phyloP scores from a whole-genome alignment of 495 filamentous ascomycete species.

The Xylaria castorea region DNA sequence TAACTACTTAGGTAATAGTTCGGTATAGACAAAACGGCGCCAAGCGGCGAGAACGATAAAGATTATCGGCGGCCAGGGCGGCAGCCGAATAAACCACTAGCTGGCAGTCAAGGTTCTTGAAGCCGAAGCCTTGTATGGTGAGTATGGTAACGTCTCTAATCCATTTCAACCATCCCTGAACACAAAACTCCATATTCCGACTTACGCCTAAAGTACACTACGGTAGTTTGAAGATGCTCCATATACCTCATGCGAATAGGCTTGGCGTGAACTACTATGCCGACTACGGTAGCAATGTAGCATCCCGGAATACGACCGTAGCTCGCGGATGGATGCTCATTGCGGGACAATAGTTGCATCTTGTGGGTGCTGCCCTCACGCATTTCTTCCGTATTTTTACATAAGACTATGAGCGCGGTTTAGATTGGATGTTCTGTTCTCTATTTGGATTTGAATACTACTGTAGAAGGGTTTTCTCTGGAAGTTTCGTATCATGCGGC shows the following conservation, averaged over 20 bases:
- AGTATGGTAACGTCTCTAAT: neutral
- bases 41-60: neutral
- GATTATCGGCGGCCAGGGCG: neutral
- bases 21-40: neutral
- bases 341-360: neutral
- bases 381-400: neutral
- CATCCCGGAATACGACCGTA: conserved; percentile 20
- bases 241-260: neutral
- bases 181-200: neutral
- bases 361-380: neutral
- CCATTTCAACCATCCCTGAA: neutral
- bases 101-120: neutral
- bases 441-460: neutral
- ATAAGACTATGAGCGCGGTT: neutral
- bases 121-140: neutral
- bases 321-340: conserved; percentile 7
- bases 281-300: conserved; percentile 4
- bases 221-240: neutral
- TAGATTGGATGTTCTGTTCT: neutral
- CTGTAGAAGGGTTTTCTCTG: neutral
- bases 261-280: conserved; percentile 14
- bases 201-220: conserved; percentile 6
- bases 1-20: neutral
- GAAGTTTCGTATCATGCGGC: conserved; percentile 14
- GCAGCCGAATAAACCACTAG: neutral